Conservation (phyloP, 2,329 filamentous ascomycete species). For the Fusarium sp. region DNA sequence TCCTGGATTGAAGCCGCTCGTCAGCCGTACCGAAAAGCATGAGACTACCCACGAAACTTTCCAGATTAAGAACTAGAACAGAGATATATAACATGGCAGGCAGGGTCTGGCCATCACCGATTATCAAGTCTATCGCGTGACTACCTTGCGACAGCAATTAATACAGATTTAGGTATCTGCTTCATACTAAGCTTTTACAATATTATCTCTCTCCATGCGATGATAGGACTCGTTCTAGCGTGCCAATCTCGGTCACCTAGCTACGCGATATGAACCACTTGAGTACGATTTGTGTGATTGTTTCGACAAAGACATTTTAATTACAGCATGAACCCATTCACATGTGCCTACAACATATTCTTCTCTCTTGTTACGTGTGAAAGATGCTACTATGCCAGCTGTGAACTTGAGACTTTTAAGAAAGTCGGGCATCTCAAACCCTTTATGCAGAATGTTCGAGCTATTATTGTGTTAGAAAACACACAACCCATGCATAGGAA, state of each 20-base stretch:
- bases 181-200: neutral
- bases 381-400: no score
- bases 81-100: neutral
- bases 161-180: neutral
- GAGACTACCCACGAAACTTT: constrained; percentile 15
- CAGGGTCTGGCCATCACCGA: neutral
- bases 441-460: no score
- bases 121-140: neutral
- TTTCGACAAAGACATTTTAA: no score
- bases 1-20: constrained; percentile 37
- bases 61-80: constrained; percentile 21
- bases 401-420: no score
- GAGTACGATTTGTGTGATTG: no score
- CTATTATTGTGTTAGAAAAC: no score
- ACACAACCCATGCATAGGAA: no score
- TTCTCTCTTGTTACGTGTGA: no score
- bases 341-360: no score
- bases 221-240: neutral
- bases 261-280: no score
- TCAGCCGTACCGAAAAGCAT: constrained; percentile 13
- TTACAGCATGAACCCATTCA: no score
- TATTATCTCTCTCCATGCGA: neutral
- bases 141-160: neutral
- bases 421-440: no score
- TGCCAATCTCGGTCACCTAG: fast-evolving